Conservation (phyloP, 1,139 yeast species). For the Sugiyamaella sp. region DNA sequence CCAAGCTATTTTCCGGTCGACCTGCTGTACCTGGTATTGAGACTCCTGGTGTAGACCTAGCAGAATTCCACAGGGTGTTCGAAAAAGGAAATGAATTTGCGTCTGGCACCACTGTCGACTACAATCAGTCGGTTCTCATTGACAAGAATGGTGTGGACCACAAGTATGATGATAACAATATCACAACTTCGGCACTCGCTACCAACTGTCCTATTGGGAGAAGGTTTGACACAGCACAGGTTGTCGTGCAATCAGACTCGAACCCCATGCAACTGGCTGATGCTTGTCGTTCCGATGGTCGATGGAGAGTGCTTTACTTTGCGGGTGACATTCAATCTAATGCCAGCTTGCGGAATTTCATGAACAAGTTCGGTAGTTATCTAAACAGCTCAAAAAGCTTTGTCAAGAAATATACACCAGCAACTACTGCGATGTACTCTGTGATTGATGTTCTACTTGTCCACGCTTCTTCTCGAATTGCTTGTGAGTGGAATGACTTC, state of each 20-base stretch:
- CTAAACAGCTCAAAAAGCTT: conserved; percentile 30
- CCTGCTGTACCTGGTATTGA: conserved; percentile 38
- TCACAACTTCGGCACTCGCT: conserved; percentile 30
- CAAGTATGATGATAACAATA: conserved; percentile 7
- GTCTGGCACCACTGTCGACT: conserved; percentile 44
- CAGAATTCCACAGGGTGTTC: conserved; percentile 41
- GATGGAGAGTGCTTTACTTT: conserved; percentile 41
- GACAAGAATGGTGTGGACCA: conserved; percentile 23
- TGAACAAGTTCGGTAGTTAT: conserved; percentile 33
- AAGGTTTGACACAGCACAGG: conserved; percentile 37
- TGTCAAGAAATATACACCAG: conserved; percentile 39
- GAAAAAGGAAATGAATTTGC: conserved; percentile 42
- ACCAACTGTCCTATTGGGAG: conserved; percentile 40
- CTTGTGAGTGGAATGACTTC: conserved; percentile 40
- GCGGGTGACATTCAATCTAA: conserved; percentile 36
- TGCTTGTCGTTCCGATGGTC: conserved; percentile 38
- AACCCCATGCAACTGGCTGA: conserved; percentile 39
- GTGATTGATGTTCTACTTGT: conserved; percentile 40
- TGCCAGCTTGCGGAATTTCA: conserved; percentile 24
- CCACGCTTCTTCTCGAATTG: conserved; percentile 35
- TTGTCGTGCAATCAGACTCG: conserved; percentile 37
- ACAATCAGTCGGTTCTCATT: conserved; percentile 34
- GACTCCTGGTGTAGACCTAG: conserved; percentile 39
- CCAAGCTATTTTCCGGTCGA: conserved; percentile 43
- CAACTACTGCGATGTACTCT: conserved; percentile 35